Evolutionary conservation across 345 rosid genomes (phyloP).

Genomic region (Iberis pinnata): DNA sequence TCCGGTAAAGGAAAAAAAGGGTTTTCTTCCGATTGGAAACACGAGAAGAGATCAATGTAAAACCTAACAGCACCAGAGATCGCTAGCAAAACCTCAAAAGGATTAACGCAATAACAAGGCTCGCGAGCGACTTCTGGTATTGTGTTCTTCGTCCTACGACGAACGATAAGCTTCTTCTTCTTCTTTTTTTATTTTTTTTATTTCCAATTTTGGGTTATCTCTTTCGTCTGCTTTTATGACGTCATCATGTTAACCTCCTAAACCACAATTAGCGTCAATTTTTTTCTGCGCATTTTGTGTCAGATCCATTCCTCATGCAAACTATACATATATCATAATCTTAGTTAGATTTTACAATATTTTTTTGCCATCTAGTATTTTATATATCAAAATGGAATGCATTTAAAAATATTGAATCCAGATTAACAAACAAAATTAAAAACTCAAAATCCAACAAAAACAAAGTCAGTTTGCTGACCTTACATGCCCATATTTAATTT

Average conservation of each 20-base stretch:
- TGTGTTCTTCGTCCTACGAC: background rate
- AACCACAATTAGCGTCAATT: conserved; percentile 21
- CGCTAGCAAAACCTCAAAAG: too few relatives aligned
- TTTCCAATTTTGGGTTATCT: background rate
- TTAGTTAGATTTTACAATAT: too few relatives aligned
- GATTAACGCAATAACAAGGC: too few relatives aligned
- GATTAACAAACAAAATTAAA: too few relatives aligned
- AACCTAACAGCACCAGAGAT: conserved; percentile 20
- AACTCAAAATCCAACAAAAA: too few relatives aligned
- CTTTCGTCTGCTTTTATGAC: conserved; percentile 3
- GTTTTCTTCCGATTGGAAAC: background rate
- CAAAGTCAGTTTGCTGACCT: too few relatives aligned
- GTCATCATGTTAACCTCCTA: conserved; percentile 10
- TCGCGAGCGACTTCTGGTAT: background rate
- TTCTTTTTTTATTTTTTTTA: background rate
- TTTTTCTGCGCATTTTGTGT: conserved; percentile 14
- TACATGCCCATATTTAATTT: too few relatives aligned
- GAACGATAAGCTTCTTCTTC: background rate
- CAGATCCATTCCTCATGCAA: conserved; percentile 10
- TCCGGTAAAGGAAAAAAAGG: too few relatives aligned
- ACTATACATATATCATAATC: too few relatives aligned
- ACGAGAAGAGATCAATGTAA: background rate
- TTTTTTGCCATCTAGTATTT: too few relatives aligned
- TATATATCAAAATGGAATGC: too few relatives aligned
- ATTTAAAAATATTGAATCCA: too few relatives aligned